phyloP scores from a whole-genome alignment of 2,329 filamentous ascomycete species.

The Pyrenochaeta sp. region DNA sequence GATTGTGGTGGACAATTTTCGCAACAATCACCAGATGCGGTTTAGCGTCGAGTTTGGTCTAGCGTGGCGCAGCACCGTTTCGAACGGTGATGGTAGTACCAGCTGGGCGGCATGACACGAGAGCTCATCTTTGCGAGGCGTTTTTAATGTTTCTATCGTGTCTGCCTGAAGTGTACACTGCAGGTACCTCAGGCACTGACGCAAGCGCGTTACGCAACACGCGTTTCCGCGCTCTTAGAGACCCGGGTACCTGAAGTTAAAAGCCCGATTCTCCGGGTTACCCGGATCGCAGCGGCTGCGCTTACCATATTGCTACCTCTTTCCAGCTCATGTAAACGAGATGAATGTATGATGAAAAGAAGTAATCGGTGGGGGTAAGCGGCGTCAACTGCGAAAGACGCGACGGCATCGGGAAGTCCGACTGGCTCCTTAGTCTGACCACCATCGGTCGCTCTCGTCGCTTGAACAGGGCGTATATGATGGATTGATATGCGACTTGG shows the following conservation, averaged over 20 bases:
- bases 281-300: conserved; percentile 1
- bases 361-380: background rate
- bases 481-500: too few species aligned
- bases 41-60: conserved; percentile 8
- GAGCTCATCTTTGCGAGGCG: background rate
- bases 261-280: conserved; percentile 4
- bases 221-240: conserved; percentile 2
- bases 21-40: conserved; percentile 31
- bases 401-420: background rate
- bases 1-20: conserved; percentile 19
- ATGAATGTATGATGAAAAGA: background rate
- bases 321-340: background rate
- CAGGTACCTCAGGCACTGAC: conserved; percentile 26
- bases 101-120: conserved; percentile 1
- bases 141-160: conserved; percentile 4
- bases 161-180: conserved; percentile 16
- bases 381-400: background rate
- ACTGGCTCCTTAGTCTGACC: background rate
- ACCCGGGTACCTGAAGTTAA: background rate
- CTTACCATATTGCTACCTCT: background rate
- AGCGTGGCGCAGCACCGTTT: conserved; percentile 16
- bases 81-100: conserved; percentile 6
- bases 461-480: too few species aligned
- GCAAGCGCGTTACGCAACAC: conserved; percentile 26
- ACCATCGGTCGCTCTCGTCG: too few species aligned